Evolutionary conservation across 768 basidiomycete genomes (phyloP).

Genomic region (Lepiota subincarnata): DNA sequence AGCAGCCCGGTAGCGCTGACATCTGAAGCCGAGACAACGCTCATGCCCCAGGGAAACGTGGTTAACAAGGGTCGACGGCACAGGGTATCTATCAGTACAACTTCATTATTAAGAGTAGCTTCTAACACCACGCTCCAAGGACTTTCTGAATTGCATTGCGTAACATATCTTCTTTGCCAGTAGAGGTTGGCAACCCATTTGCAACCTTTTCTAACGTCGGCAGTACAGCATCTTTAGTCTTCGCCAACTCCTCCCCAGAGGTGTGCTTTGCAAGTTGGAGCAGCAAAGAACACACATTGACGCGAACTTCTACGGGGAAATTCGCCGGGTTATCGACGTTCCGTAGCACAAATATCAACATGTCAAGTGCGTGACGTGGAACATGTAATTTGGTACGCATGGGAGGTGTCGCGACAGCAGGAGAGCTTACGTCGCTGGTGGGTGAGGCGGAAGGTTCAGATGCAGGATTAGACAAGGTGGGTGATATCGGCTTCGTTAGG

Average conservation of each 20-base stretch:
- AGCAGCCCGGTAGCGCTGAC: not conserved
- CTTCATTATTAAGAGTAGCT: not conserved
- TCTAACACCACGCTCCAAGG: constrained; percentile 34
- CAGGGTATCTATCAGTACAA: constrained; percentile 1
- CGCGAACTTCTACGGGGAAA: constrained; percentile 72
- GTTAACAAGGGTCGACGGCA: not conserved
- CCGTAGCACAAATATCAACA: constrained; percentile 58
- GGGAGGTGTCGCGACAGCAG: constrained; percentile 41
- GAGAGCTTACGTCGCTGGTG: constrained; percentile 43
- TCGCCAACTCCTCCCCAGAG: constrained; percentile 41
- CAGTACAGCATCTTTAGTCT: constrained; percentile 46
- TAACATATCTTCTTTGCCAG: constrained; percentile 39
- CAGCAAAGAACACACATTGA: constrained; percentile 72
- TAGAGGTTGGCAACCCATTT: constrained; percentile 29
- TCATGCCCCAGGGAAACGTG: not conserved
- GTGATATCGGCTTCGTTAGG: constrained; percentile 37
- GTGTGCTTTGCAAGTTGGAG: constrained; percentile 56
- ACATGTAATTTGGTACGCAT: constrained; percentile 34
- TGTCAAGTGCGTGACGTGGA: constrained; percentile 61
- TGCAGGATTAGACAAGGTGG: not conserved
- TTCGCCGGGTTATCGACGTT: constrained; percentile 51
- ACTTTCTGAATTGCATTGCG: constrained; percentile 35
- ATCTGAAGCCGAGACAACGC: not conserved
- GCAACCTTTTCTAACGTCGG: constrained; percentile 50
- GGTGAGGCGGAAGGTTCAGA: constrained; percentile 35